Evolutionary conservation across 805 yeast species (phyloP).

Genomic region (Candida wancherniae): DNA sequence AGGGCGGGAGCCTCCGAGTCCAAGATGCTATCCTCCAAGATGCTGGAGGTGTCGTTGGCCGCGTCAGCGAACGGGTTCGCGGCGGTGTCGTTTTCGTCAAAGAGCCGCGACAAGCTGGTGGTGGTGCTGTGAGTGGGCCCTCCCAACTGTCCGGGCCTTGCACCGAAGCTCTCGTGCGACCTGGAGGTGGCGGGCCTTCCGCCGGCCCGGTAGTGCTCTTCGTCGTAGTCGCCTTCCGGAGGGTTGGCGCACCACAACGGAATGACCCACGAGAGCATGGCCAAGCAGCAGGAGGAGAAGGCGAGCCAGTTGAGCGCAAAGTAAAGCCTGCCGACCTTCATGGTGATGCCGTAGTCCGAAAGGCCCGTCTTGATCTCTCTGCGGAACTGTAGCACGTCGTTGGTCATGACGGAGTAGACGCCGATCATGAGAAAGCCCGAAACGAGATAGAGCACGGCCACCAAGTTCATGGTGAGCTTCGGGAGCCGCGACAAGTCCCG

Average conservation of each 20-base stretch:
- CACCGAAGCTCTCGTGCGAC: slow-evolving; percentile 1
- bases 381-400: slow-evolving; percentile 15
- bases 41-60: not conserved
- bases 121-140: slow-evolving; percentile 1
- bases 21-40: not conserved
- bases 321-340: slow-evolving; percentile 41
- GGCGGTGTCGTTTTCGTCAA: slow-evolving; percentile 18
- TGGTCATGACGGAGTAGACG: slow-evolving; percentile 28
- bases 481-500: slow-evolving; percentile 32
- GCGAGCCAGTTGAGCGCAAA: slow-evolving; percentile 38
- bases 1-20: not conserved
- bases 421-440: slow-evolving; percentile 27
- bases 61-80: slow-evolving; percentile 9
- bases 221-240: slow-evolving; percentile 17
- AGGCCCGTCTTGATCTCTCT: slow-evolving; percentile 23
- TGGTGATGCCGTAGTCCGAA: slow-evolving; percentile 42
- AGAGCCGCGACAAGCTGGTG: slow-evolving; percentile 9
- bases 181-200: not conserved
- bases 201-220: not conserved
- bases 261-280: slow-evolving; percentile 31
- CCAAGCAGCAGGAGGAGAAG: slow-evolving; percentile 19
- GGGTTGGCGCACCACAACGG: slow-evolving; percentile 54
- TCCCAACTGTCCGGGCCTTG: slow-evolving; percentile 5
- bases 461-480: slow-evolving; percentile 26
- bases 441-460: slow-evolving; percentile 33